Conservation (phyloP, 2,329 filamentous ascomycete genomes). For the Claviceps quebecensis region DNA sequence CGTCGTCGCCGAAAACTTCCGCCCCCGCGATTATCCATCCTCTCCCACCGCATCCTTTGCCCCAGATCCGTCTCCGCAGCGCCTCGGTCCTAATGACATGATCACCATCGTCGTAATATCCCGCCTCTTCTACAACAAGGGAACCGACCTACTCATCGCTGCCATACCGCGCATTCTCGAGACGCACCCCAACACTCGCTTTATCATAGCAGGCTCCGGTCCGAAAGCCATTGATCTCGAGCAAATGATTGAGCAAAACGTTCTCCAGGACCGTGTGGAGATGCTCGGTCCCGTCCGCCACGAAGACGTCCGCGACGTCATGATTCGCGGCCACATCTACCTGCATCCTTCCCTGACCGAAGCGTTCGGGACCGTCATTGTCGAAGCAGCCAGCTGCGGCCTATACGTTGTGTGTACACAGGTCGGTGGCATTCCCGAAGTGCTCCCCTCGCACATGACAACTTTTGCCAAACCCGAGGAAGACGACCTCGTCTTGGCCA, state of each 20-base stretch:
- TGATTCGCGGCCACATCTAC: constrained; percentile 94
- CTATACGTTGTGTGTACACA: constrained; percentile 94
- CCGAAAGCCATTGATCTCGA: constrained; percentile 96
- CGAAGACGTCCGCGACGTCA: constrained; percentile 92
- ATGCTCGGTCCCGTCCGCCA: constrained; percentile 86
- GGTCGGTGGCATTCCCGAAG: constrained; percentile 92
- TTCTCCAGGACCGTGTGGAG: constrained; percentile 84
- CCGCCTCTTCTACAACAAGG: constrained; percentile 96
- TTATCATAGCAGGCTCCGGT: constrained; percentile 90
- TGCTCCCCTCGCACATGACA: constrained; percentile 91
- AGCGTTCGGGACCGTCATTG: constrained; percentile 94
- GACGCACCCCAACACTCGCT: constrained; percentile 81
- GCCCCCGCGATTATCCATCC: constrained; percentile 40
- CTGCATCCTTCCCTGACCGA: constrained; percentile 90
- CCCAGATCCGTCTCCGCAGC: constrained; percentile 42
- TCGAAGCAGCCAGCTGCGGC: constrained; percentile 91
- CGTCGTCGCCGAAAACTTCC: constrained; percentile 91
- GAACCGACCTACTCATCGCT: constrained; percentile 90
- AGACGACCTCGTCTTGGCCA: constrained; percentile 82
- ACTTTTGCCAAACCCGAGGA: constrained; percentile 95
- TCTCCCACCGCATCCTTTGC: constrained; percentile 20
- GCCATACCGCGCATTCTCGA: constrained; percentile 87
- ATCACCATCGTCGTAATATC: constrained; percentile 97
- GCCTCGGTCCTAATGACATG: constrained; percentile 66
- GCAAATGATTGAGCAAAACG: constrained; percentile 93